These are phyloP conservation scores for Suillus sp. DNA, from an alignment of 768 basidiomycete genomes.

Conservation along the genomic window DNA sequence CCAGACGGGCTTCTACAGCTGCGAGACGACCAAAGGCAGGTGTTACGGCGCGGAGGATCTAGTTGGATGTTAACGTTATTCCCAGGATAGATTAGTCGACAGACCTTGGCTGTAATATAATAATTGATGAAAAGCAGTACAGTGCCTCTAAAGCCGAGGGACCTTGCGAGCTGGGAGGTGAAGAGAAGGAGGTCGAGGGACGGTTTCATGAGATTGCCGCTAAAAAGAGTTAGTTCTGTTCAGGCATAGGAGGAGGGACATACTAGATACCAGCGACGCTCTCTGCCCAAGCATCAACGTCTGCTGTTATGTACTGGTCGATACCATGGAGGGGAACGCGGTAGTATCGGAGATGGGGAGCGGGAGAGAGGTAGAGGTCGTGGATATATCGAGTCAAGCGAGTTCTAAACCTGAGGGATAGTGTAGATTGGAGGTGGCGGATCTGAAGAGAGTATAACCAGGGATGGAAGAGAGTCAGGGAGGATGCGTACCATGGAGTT, in stretches of 20 bases:
- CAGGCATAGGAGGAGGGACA: slow-evolving; percentile 33
- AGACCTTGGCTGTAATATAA: slow-evolving; percentile 68
- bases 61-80: background rate
- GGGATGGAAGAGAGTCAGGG: background rate
- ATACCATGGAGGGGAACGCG: slow-evolving; percentile 66
- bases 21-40: slow-evolving; percentile 93
- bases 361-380: slow-evolving; percentile 84
- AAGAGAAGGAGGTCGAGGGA: slow-evolving; percentile 89
- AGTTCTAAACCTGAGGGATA: slow-evolving; percentile 81
- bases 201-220: slow-evolving; percentile 93
- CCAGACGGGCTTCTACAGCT: slow-evolving; percentile 80
- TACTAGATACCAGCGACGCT: slow-evolving; percentile 86
- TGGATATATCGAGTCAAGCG: slow-evolving; percentile 89
- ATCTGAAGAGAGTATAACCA: slow-evolving; percentile 51
- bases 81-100: background rate
- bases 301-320: slow-evolving; percentile 93
- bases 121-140: slow-evolving; percentile 81
- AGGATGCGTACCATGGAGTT: slow-evolving; percentile 77
- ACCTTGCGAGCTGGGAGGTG: slow-evolving; percentile 86
- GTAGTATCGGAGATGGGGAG: slow-evolving; percentile 74
- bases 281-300: slow-evolving; percentile 88
- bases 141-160: slow-evolving; percentile 85
- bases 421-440: slow-evolving; percentile 83
- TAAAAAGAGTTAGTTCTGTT: slow-evolving; percentile 28
- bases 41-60: slow-evolving; percentile 80